Conservation (phyloP, 2,329 filamentous ascomycete genomes). For the Tolypocladium capitatum region DNA sequence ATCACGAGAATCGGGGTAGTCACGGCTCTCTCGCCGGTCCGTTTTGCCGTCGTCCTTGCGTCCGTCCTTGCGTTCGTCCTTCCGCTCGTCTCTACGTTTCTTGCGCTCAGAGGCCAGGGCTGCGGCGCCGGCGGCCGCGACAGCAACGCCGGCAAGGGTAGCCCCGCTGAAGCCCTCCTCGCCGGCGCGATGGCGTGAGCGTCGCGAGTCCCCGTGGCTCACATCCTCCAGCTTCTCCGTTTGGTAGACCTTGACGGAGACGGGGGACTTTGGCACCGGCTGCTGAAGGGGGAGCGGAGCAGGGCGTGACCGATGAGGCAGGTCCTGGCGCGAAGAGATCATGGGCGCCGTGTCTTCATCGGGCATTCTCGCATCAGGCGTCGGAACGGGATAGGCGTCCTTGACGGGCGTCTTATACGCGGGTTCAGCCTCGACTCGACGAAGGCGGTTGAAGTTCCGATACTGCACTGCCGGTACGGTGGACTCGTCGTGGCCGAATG, state of each 20-base stretch:
- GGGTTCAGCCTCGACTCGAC: slow-evolving; percentile 10
- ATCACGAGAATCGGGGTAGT: slow-evolving; percentile 3
- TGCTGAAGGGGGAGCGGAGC: slow-evolving; percentile 64
- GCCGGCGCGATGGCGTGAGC: slow-evolving; percentile 18
- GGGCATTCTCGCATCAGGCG: slow-evolving; percentile 49
- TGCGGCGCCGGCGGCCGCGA: slow-evolving; percentile 32
- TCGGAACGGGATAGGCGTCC: slow-evolving; percentile 52
- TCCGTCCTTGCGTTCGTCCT: slow-evolving; percentile 9
- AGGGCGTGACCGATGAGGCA: slow-evolving; percentile 32
- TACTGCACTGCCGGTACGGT: slow-evolving; percentile 13
- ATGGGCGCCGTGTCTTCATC: slow-evolving; percentile 41
- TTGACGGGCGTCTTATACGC: slow-evolving; percentile 31
- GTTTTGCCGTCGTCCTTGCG: neutral
- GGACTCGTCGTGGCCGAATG: slow-evolving; percentile 29
- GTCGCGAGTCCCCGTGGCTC: slow-evolving; percentile 18
- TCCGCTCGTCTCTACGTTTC: slow-evolving; percentile 10
- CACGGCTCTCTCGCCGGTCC: slow-evolving; percentile 4
- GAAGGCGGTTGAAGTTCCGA: slow-evolving; percentile 8
- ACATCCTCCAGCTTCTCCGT: slow-evolving; percentile 27
- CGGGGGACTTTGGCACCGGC: slow-evolving; percentile 64
- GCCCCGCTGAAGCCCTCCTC: slow-evolving; percentile 27
- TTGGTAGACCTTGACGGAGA: slow-evolving; percentile 56
- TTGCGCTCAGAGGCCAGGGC: slow-evolving; percentile 14
- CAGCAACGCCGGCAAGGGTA: slow-evolving; percentile 34
- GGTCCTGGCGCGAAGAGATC: slow-evolving; percentile 26